Evolutionary conservation across 1,139 yeast genomes (phyloP).

Genomic region (Torulaspora globosa): DNA sequence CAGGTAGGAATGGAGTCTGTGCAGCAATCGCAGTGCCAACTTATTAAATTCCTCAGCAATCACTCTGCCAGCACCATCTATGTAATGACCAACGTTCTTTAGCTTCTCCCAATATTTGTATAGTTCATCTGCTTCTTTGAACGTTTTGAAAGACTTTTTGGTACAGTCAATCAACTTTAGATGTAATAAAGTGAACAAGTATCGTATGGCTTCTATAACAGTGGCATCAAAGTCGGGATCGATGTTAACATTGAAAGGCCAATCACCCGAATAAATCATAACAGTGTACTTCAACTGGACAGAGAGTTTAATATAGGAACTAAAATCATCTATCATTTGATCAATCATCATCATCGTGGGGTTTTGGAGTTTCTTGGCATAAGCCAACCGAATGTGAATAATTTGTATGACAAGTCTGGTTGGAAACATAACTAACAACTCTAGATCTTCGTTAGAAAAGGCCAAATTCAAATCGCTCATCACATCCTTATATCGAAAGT

Average conservation of each 20-base stretch:
- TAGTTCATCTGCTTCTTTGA: conserved; percentile 87
- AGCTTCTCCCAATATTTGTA: conserved; percentile 74
- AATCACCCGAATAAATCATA: conserved; percentile 66
- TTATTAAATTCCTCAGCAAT: conserved; percentile 73
- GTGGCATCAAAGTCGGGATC: conserved; percentile 69
- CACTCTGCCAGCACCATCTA: conserved; percentile 81
- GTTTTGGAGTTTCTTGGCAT: conserved; percentile 73
- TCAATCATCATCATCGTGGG: conserved; percentile 97
- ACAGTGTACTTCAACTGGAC: conserved; percentile 70
- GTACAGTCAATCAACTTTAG: conserved; percentile 77
- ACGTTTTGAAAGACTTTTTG: conserved; percentile 69
- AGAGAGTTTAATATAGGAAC: conserved; percentile 70
- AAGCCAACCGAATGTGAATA: conserved; percentile 66
- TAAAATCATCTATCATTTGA: conserved; percentile 85
- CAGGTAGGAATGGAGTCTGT: conserved; percentile 66
- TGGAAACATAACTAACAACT: conserved; percentile 70
- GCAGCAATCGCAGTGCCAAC: conserved; percentile 62
- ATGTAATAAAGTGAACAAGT: conserved; percentile 66
- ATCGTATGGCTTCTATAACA: conserved; percentile 69
- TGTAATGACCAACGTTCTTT: conserved; percentile 65
- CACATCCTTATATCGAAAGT: conserved; percentile 56
- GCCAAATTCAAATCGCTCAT: conserved; percentile 74
- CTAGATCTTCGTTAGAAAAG: conserved; percentile 61
- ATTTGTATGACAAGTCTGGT: conserved; percentile 76
- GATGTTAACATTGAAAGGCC: conserved; percentile 68